Evolutionary conservation across 108 stramenopile species (phyloP), one percentile per base, ranked within the genome.

Genomic region (Pseudonitzschia multiseries): DNA sequence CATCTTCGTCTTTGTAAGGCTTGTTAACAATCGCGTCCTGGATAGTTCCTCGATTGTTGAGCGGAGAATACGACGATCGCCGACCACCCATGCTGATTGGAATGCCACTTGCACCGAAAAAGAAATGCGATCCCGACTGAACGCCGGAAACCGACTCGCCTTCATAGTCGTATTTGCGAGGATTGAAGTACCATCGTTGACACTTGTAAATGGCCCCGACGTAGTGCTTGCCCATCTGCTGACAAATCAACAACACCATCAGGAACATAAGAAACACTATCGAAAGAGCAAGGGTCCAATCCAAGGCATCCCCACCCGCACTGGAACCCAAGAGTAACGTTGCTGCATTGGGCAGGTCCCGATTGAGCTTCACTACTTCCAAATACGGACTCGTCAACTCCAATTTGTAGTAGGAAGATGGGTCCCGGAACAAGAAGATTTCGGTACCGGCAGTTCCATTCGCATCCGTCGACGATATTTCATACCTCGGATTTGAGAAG

Each of bases 311-410:
- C 15, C 74, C 82, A 43, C 74, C 79, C 24, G 70, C 36, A 18
- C 73, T 75, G 27, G 53, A 28, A 17, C 63, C 66, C 15, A 46
- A 68, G 0, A 46, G 32, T n/a, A 40, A 26, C 18, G 48, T 46
- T 4, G 61, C 52, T 13, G 84, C 67, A 46, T 48, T 48, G 0
- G 81, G 81, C 18, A 86, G 41, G 4, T 46, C 28, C 15, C 56
- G 66, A 48, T 84, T 33, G 17, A 84, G 24, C 15, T 72, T 64
- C 17, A 69, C 73, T 20, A 89, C 73, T 21, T 79, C 71, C 42
- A 87, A n/a, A 67, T 82, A 95, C 4, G 93, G 93, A 24, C 83
- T 75, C 17, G 83, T 80, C 44, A 95, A 76, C 60, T 92, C 86
- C 28, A 95, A 72, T 46, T 82, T 80, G 68, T 85, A 88, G 68